These are phyloP conservation scores for Mycena galopus DNA, from an alignment of 768 basidiomycete genomes.

Conservation along the genomic window DNA sequence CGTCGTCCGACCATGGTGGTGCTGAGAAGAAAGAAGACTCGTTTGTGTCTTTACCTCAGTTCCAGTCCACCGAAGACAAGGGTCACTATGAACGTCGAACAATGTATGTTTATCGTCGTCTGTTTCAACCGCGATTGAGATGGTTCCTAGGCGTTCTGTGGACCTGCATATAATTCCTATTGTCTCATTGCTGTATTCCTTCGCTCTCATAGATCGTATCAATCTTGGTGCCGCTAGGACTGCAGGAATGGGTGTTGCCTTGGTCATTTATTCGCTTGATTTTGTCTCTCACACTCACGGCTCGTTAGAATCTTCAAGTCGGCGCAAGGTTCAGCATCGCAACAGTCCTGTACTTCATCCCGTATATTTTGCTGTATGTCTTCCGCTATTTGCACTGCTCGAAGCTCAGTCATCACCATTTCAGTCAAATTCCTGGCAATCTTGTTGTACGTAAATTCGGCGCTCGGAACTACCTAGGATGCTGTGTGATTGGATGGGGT, in stretches of 20 bases:
- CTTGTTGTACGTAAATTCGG: slow-evolving; percentile 58
- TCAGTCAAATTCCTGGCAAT: slow-evolving; percentile 61
- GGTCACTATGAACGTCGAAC: slow-evolving; percentile 11
- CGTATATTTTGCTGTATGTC: slow-evolving; percentile 58
- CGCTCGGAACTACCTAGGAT: slow-evolving; percentile 59
- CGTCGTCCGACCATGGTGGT: not conserved
- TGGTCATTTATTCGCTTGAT: slow-evolving; percentile 41
- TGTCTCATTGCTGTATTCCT: slow-evolving; percentile 55
- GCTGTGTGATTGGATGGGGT: slow-evolving; percentile 57
- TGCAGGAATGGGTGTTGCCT: slow-evolving; percentile 58
- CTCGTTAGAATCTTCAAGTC: slow-evolving; percentile 43
- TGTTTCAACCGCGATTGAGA: slow-evolving; percentile 3
- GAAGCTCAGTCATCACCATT: slow-evolving; percentile 5
- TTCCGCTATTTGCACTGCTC: not conserved
- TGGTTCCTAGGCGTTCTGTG: slow-evolving; percentile 50
- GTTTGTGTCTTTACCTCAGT: not conserved
- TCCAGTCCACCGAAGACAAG: not conserved
- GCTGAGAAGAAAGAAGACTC: slow-evolving; percentile 20
- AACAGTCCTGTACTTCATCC: slow-evolving; percentile 59
- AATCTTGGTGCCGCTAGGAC: slow-evolving; percentile 59
- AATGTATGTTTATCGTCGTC: slow-evolving; percentile 9
- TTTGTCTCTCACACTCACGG: slow-evolving; percentile 40
- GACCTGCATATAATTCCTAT: slow-evolving; percentile 60
- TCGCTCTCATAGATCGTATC: slow-evolving; percentile 59
- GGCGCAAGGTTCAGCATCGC: slow-evolving; percentile 56